Base-by-base conservation (phyloP, 805 yeast genomes). In the Candida quercuum region DNA sequence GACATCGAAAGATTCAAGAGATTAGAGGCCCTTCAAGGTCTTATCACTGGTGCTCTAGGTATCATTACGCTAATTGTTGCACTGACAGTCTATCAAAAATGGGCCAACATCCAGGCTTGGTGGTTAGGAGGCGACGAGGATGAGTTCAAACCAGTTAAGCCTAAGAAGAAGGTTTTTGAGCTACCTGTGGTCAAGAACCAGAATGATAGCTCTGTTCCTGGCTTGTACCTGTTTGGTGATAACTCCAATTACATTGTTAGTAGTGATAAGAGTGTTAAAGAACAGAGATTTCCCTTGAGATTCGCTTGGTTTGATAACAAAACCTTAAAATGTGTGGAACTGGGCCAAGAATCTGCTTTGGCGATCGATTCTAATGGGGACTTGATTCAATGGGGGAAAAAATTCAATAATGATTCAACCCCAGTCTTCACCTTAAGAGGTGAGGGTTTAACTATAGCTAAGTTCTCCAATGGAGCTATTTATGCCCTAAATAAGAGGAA, bases 341-440 rank as follows among this genome's bases (percentile, higher is more conserved):
- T 86, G 2, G 64, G 69, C 18, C 68, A 67, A 5, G 58, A 60
- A 7, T 56, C 64, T 23, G 72, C 63, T 1, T 56, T 46, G 5
- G 87, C 87, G 0, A 73, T 86, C 14, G 74, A 79, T 42, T 67
- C 69, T 1, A 72, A 71, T 13, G 98, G 97, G 15, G 74, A 82
- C 50, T 67, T 87, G 23, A 78, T 76, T 38, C 84, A 82, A 53
- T 86, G 89, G 85, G 77, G 78, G n/a, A 51, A 57, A 21, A 72
- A 69, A 1, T 53, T 52, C 37, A 52, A 59, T 30, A 40, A 47
- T 13, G 57, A 64, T 14, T 44, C 47, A 1, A 45, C 44, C 2
- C 70, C 72, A 3, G 39, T 51, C 33, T 39, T 52, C 17, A 60
- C 77, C 3, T 43, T 81, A 14, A 64, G 61, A 32, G 78, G 78